A percentile compares a stretch with the other conserved stretches of the same genome.
Conservation (phyloP, 2,329 filamentous ascomycete genomes). For the Trichophyton schoenleinii region DNA sequence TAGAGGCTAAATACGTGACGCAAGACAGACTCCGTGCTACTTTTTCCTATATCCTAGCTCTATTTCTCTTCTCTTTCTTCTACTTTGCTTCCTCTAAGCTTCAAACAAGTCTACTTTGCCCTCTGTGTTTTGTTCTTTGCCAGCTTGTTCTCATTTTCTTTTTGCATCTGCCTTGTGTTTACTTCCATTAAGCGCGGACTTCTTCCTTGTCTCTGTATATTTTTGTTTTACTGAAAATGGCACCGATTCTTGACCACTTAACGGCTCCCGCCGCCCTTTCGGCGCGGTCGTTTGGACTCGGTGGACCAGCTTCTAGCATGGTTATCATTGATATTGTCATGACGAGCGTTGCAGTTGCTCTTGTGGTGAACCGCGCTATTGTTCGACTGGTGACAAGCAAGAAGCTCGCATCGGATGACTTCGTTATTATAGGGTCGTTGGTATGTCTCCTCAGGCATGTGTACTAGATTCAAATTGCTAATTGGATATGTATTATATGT, state of each 20-base stretch:
- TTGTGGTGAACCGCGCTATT: conserved; percentile 19
- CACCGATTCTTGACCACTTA: conserved; percentile 5
- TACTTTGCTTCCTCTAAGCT: not conserved
- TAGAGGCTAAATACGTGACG: not conserved
- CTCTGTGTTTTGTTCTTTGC: not conserved
- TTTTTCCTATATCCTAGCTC: not conserved
- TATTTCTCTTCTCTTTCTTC: not conserved
- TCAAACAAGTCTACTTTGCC: not conserved
- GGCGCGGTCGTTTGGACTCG: conserved; percentile 10
- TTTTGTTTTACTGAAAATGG: not conserved
- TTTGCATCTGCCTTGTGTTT: not conserved
- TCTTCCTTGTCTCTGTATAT: not conserved
- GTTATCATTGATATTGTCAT: conserved; percentile 18
- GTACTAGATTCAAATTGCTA: not conserved
- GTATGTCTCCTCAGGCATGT: conserved; percentile 12
- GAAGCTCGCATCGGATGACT: conserved; percentile 19
- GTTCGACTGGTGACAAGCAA: conserved; percentile 16
- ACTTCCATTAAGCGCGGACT: not conserved
- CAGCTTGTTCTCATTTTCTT: not conserved
- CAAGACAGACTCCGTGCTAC: not conserved
- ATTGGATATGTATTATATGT: conserved; percentile 3
- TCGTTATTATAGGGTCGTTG: conserved; percentile 18
- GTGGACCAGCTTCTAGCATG: conserved; percentile 15
- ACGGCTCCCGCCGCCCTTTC: not conserved
- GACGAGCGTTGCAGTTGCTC: conserved; percentile 14